These are phyloP conservation scores for Onygenales sp. DNA, from an alignment of 2,329 filamentous ascomycete species.

Conservation along the genomic window DNA sequence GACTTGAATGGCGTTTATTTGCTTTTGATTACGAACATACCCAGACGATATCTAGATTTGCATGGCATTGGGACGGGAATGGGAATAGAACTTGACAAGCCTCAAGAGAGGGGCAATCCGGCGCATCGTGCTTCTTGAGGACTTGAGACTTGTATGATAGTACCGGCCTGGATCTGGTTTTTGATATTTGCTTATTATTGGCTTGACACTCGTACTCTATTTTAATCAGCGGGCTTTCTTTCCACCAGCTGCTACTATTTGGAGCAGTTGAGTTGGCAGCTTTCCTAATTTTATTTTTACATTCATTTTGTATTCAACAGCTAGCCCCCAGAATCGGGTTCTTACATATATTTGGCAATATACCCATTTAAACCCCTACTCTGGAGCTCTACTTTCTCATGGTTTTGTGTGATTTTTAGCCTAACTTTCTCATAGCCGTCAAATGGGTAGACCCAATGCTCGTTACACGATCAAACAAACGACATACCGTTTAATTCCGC, in stretches of 20 bases:
- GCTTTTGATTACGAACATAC: too few species aligned
- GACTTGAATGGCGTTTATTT: too few species aligned
- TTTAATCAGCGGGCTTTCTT: neutral
- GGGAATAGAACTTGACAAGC: slow-evolving; percentile 8
- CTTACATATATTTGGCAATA: too few species aligned
- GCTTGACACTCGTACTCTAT: neutral
- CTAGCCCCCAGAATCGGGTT: too few species aligned
- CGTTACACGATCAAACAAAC: too few species aligned
- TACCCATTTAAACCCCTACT: too few species aligned
- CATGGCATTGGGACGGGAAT: neutral
- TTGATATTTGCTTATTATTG: neutral
- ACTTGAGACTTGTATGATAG: slow-evolving; percentile 19
- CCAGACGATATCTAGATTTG: neutral
- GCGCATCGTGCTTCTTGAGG: slow-evolving; percentile 18
- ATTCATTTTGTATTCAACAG: neutral
- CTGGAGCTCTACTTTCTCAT: too few species aligned
- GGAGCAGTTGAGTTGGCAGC: neutral
- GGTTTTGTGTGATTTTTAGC: too few species aligned
- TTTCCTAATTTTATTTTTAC: neutral
- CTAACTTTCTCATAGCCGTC: too few species aligned
- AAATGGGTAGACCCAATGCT: too few species aligned
- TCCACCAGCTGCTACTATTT: neutral
- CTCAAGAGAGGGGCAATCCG: slow-evolving; percentile 18
- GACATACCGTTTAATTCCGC: too few species aligned
- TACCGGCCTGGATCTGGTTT: neutral